Conservation (phyloP, 2,329 filamentous ascomycete species). For the Didymella pomorum region DNA sequence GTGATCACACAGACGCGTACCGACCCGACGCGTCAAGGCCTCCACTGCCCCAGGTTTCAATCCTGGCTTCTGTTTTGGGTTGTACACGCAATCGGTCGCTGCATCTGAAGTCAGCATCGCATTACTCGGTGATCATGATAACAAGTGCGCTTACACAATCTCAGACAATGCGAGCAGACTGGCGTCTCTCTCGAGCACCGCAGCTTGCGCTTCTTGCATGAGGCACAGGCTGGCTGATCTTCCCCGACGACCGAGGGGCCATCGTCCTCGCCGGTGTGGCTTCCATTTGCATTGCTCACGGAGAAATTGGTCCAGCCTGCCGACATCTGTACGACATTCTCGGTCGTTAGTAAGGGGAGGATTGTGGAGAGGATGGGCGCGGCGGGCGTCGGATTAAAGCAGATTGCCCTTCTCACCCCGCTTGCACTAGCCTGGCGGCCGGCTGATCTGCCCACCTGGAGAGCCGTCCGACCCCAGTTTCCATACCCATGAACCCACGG, state of each 20-base stretch:
- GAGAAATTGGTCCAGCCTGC: conserved; percentile 46
- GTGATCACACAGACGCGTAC: conserved; percentile 23
- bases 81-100: conserved; percentile 44
- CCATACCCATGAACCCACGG: conserved; percentile 5
- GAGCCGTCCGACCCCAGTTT: conserved; percentile 15
- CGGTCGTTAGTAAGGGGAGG: conserved; percentile 27
- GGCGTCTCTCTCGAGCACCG: conserved; percentile 44
- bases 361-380: conserved; percentile 32
- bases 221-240: conserved; percentile 43
- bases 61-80: conserved; percentile 46
- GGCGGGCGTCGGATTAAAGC: conserved; percentile 40
- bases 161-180: conserved; percentile 44
- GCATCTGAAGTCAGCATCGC: conserved; percentile 22
- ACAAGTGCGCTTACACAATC: conserved; percentile 37
- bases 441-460: conserved; percentile 26
- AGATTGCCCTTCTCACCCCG: conserved; percentile 28
- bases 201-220: conserved; percentile 46
- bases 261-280: conserved; percentile 37
- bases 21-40: conserved; percentile 45
- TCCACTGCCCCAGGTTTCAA: conserved; percentile 46
- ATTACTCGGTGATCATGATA: neutral
- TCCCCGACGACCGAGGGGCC: conserved; percentile 36
- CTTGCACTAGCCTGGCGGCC: conserved; percentile 35
- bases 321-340: conserved; percentile 42
- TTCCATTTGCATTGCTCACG: conserved; percentile 32